phyloP scores from a whole-genome alignment of 768 basidiomycete genomes.

The Kwoniella bestiolae region DNA sequence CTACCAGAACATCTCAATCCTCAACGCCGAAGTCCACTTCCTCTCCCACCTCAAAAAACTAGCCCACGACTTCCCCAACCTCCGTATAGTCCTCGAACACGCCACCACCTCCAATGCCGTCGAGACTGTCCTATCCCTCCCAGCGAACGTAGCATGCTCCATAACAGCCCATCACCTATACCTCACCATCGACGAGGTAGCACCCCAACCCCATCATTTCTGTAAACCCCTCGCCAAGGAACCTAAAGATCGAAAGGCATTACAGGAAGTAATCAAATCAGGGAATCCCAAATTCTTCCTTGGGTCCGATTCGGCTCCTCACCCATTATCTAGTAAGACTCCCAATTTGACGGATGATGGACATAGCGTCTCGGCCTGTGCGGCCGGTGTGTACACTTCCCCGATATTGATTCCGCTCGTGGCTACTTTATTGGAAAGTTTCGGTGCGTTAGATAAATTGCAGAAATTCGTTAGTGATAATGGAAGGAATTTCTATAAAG shows the following conservation, averaged over 20 bases:
- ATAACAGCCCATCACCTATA: slow-evolving; percentile 96
- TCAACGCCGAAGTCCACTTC: slow-evolving; percentile 91
- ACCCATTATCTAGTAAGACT: slow-evolving; percentile 63
- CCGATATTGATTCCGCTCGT: slow-evolving; percentile 87
- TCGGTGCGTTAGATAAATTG: slow-evolving; percentile 80
- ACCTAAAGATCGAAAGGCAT: slow-evolving; percentile 83
- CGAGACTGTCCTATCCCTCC: slow-evolving; percentile 54
- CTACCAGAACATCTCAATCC: slow-evolving; percentile 78
- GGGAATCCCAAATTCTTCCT: slow-evolving; percentile 96
- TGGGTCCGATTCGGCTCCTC: slow-evolving; percentile 95
- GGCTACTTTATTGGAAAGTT: slow-evolving; percentile 84
- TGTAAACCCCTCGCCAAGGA: slow-evolving; percentile 99
- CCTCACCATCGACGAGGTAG: slow-evolving; percentile 94
- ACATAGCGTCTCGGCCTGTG: slow-evolving; percentile 70
- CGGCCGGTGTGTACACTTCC: slow-evolving; percentile 95
- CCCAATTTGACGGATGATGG: slow-evolving; percentile 35
- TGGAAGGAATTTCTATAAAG: slow-evolving; percentile 78
- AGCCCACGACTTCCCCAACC: slow-evolving; percentile 78
- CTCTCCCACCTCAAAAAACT: slow-evolving; percentile 82
- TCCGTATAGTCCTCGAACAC: slow-evolving; percentile 96
- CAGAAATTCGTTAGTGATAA: slow-evolving; percentile 76
- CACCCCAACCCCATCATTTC: slow-evolving; percentile 91
- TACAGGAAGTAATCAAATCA: slow-evolving; percentile 72
- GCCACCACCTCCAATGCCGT: slow-evolving; percentile 86
- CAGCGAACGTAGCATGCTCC: slow-evolving; percentile 89